These are phyloP conservation scores for Mucor sp. DNA, from an alignment of 371 early-diverging fungal species.

Conservation along the genomic window DNA sequence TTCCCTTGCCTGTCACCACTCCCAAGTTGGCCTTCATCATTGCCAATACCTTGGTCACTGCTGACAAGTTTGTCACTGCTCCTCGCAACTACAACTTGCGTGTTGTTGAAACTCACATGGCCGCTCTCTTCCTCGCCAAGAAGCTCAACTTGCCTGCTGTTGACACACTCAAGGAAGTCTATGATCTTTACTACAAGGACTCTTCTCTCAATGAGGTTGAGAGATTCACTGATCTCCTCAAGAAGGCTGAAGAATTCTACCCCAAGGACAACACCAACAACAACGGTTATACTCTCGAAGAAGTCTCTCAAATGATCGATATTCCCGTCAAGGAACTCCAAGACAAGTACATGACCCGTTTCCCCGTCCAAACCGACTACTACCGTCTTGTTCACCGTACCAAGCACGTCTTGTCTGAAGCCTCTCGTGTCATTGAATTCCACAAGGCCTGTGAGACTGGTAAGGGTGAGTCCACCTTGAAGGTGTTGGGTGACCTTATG, in stretches of 20 bases:
- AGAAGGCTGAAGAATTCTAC: constrained; percentile 19
- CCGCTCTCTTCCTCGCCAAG: constrained; percentile 70
- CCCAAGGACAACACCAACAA: constrained; percentile 31
- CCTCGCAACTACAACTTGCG: constrained; percentile 92
- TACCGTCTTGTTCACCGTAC: constrained; percentile 82
- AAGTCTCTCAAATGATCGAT: constrained; percentile 64
- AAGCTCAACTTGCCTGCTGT: constrained; percentile 45
- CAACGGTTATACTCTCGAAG: constrained; percentile 63
- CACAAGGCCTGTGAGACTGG: constrained; percentile 63
- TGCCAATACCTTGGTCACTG: constrained; percentile 85
- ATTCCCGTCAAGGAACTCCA: constrained; percentile 58
- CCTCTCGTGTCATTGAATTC: constrained; percentile 82
- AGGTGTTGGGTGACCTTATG: constrained; percentile 82
- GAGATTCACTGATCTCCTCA: constrained; percentile 40
- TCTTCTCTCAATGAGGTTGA: constrained; percentile 34
- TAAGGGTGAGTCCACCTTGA: constrained; percentile 26
- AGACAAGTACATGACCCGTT: constrained; percentile 64
- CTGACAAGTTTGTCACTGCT: constrained; percentile 90
- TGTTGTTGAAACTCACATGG: constrained; percentile 92
- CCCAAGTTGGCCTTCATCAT: constrained; percentile 80
- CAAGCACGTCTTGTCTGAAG: constrained; percentile 84
- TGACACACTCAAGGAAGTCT: constrained; percentile 67
- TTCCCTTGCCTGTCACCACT: constrained; percentile 57
- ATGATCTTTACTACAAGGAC: constrained; percentile 59
- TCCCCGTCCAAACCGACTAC: constrained; percentile 69